Percentiles rank a stretch among this genome's conserved stretches.
These are phyloP conservation scores for Phialophora tarda DNA, from an alignment of 2,329 filamentous ascomycete genomes.

Conservation along the genomic window DNA sequence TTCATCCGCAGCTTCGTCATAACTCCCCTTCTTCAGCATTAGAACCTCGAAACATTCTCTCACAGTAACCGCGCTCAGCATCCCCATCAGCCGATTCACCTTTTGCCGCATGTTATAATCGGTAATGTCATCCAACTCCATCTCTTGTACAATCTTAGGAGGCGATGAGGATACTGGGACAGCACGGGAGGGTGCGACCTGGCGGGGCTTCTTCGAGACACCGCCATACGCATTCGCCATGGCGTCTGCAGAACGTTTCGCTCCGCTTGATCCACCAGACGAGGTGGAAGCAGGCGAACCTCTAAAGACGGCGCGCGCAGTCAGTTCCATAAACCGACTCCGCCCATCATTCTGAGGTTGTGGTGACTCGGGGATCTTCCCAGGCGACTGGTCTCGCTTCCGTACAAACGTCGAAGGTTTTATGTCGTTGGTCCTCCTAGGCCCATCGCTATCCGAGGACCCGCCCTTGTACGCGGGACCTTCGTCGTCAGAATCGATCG, in stretches of 20 bases:
- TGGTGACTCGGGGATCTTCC: constrained; percentile 49
- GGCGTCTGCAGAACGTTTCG: constrained; percentile 52
- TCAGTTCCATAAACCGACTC: constrained; percentile 53
- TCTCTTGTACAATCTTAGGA: constrained; percentile 39
- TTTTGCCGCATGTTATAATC: constrained; percentile 58
- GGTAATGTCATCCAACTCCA: constrained; percentile 56
- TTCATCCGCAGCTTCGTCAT: constrained; percentile 59
- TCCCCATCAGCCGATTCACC: constrained; percentile 57
- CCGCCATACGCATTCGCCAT: constrained; percentile 51
- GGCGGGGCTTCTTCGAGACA: constrained; percentile 49
- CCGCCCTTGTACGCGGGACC: constrained; percentile 66
- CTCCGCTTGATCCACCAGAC: constrained; percentile 26
- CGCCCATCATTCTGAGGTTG: constrained; percentile 40
- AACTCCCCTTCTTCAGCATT: constrained; percentile 56
- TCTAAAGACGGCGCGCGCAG: constrained; percentile 50
- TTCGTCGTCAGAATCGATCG: constrained; percentile 62
- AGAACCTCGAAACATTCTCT: constrained; percentile 58
- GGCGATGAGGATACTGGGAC: constrained; percentile 44
- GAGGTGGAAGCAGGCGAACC: constrained; percentile 39
- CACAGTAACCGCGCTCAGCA: constrained; percentile 57
- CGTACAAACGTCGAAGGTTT: constrained; percentile 57
- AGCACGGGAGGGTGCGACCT: constrained; percentile 54
- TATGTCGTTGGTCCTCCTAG: constrained; percentile 61
- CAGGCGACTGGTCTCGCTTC: constrained; percentile 46
- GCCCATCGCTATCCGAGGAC: constrained; percentile 66